Base-by-base conservation (phyloP, 441 rosid genomes). In the Pelargonium citronellum region DNA sequence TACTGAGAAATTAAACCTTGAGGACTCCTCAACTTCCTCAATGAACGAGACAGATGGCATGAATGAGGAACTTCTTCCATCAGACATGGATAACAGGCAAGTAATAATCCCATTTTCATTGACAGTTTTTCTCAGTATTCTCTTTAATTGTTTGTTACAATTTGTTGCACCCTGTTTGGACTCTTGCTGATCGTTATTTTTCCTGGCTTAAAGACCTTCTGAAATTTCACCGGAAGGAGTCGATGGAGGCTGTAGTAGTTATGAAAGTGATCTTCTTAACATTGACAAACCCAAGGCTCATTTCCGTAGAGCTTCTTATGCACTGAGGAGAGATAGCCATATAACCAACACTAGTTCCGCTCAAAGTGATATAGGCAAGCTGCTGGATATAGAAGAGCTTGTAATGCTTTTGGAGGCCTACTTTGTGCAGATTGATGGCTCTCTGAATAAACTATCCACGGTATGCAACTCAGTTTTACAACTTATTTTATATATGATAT, bases 401-500 rank as follows among this genome's bases (percentile, higher is more conserved):
- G 98, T 91, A 73, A 93, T 91, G 98, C 91, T 91, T 69, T 71
- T 92, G 83, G 98, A 91, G 79, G 96, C 96, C 7, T 91, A 90
- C 73, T 89, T 92, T 66, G 90, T 91, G 70, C 96, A 89, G 68
- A 82, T 91, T 61, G 98, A 92, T 75, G 98, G 94, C 47, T 89
- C 88, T 41, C 72, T 92, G 70, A 89, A 89, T 86, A 91, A 88
- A 73, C 84, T 93, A 69, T 87, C 90, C 64, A 91, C 92, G 78
- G 96, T 91, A 91, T 39, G 73, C 20, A 51, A 63, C 64, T 34
- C 44, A 44, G 15, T 13, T 67, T 72, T 22, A 22, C 24, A 22
- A 22, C 24, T 22, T 22, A 22, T 0, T 22, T 22, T 22, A 22
- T 22, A 0, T 22, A 22, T 22, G 24, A 22, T 22, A 22, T 22